These are phyloP conservation scores for Onygenales sp. DNA, from an alignment of 2,329 filamentous ascomycete genomes.

Conservation along the genomic window DNA sequence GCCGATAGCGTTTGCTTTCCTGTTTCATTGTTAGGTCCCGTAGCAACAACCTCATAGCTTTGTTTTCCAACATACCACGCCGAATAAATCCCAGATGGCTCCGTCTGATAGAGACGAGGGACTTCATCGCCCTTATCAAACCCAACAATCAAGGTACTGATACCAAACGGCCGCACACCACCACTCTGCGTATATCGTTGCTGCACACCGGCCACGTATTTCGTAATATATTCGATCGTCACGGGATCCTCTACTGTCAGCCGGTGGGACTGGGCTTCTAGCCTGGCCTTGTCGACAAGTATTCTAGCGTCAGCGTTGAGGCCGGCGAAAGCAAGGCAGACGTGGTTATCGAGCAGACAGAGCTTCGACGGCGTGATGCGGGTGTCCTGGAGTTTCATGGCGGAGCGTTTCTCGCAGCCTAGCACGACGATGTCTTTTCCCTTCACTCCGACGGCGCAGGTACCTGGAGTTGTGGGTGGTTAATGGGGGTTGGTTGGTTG, in stretches of 20 bases:
- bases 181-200: constrained; percentile 98
- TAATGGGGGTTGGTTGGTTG: constrained; percentile 13
- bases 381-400: constrained; percentile 99
- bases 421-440: constrained; percentile 88
- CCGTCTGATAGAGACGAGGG: constrained; percentile 91
- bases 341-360: constrained; percentile 87
- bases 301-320: constrained; percentile 97
- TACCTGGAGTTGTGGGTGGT: constrained; percentile 49
- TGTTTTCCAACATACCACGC: constrained; percentile 62
- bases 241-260: constrained; percentile 95
- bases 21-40: constrained; percentile 28
- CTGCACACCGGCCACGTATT: constrained; percentile 95
- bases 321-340: constrained; percentile 92
- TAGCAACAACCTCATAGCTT: neutral
- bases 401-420: constrained; percentile 96
- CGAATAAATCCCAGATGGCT: constrained; percentile 98
- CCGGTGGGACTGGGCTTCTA: constrained; percentile 95
- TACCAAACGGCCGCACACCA: constrained; percentile 96
- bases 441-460: constrained; percentile 96
- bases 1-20: constrained; percentile 99
- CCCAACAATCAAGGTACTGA: constrained; percentile 96
- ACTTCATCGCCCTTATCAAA: constrained; percentile 89
- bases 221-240: constrained; percentile 98
- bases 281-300: constrained; percentile 91
- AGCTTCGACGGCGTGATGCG: constrained; percentile 99